phyloP scores from a whole-genome alignment of 2,329 filamentous ascomycete genomes.

The Coleophoma crateriformis region DNA sequence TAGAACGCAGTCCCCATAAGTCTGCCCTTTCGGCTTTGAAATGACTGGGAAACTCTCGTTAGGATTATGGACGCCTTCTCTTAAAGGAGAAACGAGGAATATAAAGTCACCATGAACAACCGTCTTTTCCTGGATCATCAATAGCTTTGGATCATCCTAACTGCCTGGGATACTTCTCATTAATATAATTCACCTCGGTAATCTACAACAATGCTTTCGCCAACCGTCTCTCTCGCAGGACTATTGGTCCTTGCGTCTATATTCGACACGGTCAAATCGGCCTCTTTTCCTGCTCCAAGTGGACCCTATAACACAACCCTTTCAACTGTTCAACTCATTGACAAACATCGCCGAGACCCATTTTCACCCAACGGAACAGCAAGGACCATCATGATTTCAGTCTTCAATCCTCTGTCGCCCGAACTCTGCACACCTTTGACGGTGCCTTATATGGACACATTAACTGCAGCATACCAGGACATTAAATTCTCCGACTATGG shows the following conservation, averaged over 20 bases:
- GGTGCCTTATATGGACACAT: constrained; percentile 22
- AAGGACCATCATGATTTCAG: constrained; percentile 23
- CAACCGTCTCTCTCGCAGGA: constrained; percentile 1
- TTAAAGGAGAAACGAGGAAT: too few relatives aligned
- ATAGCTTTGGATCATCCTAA: too few relatives aligned
- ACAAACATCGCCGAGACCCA: constrained; percentile 20
- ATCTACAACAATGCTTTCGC: background rate
- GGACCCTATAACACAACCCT: constrained; percentile 13
- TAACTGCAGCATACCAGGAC: constrained; percentile 21
- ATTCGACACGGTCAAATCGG: background rate
- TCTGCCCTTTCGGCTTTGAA: too few relatives aligned
- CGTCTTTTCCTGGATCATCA: too few relatives aligned
- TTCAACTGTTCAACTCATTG: constrained; percentile 9
- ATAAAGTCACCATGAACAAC: too few relatives aligned
- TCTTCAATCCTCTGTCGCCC: constrained; percentile 19
- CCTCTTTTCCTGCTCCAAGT: background rate
- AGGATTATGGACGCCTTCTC: too few relatives aligned
- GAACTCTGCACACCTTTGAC: constrained; percentile 4
- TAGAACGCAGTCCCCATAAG: too few relatives aligned
- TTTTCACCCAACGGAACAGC: constrained; percentile 14
- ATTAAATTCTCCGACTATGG: constrained; percentile 13
- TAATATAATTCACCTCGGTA: too few relatives aligned
- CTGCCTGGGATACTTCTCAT: too few relatives aligned
- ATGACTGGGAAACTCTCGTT: too few relatives aligned
- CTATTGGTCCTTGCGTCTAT: background rate